phyloP scores from a whole-genome alignment of 2,329 filamentous ascomycete genomes.

The Atkinsonella texensis region DNA sequence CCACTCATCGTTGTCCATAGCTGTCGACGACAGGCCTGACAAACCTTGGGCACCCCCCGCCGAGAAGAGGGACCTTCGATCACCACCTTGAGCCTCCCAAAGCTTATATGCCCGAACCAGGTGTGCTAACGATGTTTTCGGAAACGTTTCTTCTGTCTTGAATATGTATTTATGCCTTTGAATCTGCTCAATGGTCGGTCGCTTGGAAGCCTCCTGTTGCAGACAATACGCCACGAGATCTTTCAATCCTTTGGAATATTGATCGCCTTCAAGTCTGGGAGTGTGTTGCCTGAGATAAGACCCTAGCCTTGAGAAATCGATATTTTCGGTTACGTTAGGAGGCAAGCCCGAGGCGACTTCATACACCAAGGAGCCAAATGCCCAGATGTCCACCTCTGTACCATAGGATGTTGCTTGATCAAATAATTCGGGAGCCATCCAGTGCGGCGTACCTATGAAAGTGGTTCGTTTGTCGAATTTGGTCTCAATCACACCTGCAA shows the following conservation, averaged over 20 bases:
- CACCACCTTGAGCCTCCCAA: constrained; percentile 66
- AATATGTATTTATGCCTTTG: constrained; percentile 58
- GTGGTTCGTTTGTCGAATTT: constrained; percentile 68
- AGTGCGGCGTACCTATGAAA: constrained; percentile 72
- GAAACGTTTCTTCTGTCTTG: constrained; percentile 50
- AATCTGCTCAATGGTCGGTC: constrained; percentile 58
- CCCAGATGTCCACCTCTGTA: constrained; percentile 72
- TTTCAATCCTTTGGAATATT: constrained; percentile 57
- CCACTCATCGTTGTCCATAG: constrained; percentile 47
- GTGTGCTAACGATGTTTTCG: constrained; percentile 48
- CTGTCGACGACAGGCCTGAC: constrained; percentile 30
- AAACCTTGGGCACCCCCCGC: constrained; percentile 45
- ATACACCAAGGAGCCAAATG: constrained; percentile 68
- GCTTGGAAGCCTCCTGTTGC: constrained; percentile 52
- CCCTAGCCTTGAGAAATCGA: constrained; percentile 36
- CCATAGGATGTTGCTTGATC: constrained; percentile 53
- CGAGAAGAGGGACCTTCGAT: constrained; percentile 52
- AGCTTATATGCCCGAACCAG: constrained; percentile 61
- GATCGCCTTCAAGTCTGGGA: constrained; percentile 58
- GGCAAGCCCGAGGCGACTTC: constrained; percentile 71
- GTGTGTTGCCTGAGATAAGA: constrained; percentile 47
- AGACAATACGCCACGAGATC: constrained; percentile 64
- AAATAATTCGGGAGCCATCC: constrained; percentile 76
- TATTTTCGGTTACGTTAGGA: constrained; percentile 50
- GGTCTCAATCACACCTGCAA: constrained; percentile 65